These are phyloP conservation scores for Oryza nivara DNA, from an alignment of 176 grass and related monocot genomes.

Conservation along the genomic window DNA sequence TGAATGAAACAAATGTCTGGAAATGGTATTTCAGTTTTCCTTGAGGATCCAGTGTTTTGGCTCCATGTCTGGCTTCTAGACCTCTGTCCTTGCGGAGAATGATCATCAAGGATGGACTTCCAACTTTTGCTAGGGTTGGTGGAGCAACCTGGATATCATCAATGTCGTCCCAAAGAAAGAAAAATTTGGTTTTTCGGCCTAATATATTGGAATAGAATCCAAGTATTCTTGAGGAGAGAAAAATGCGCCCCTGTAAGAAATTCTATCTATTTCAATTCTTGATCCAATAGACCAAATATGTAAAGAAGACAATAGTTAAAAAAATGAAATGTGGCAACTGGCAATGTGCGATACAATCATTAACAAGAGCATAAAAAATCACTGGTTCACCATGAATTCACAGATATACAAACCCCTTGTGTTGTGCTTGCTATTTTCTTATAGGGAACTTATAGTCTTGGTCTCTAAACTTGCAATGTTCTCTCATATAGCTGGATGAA, in stretches of 20 bases:
- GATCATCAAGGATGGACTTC: slow-evolving; percentile 79
- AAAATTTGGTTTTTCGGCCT: slow-evolving; percentile 94
- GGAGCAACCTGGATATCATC: slow-evolving; percentile 84
- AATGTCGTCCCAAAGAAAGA: slow-evolving; percentile 98
- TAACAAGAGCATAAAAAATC: neutral
- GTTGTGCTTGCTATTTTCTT: neutral
- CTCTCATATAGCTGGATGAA: neutral
- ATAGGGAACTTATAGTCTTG: neutral
- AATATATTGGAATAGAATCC: slow-evolving; percentile 92
- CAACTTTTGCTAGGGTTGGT: slow-evolving; percentile 75
- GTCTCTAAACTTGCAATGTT: neutral
- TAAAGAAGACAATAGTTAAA: slow-evolving; percentile 4
- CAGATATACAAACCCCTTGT: neutral
- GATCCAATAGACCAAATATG: neutral
- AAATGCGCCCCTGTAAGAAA: slow-evolving; percentile 73
- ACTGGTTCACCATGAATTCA: neutral
- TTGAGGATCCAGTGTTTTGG: slow-evolving; percentile 70
- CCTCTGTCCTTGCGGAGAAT: slow-evolving; percentile 79
- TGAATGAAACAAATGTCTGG: slow-evolving; percentile 94
- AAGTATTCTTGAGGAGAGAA: slow-evolving; percentile 91
- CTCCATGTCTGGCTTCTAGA: slow-evolving; percentile 79
- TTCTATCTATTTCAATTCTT: slow-evolving; percentile 34
- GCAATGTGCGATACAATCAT: neutral
- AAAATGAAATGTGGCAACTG: neutral
- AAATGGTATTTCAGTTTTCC: slow-evolving; percentile 89